Conservation (phyloP, 2,329 filamentous ascomycete species). For the Talaromyces amestolkiae region DNA sequence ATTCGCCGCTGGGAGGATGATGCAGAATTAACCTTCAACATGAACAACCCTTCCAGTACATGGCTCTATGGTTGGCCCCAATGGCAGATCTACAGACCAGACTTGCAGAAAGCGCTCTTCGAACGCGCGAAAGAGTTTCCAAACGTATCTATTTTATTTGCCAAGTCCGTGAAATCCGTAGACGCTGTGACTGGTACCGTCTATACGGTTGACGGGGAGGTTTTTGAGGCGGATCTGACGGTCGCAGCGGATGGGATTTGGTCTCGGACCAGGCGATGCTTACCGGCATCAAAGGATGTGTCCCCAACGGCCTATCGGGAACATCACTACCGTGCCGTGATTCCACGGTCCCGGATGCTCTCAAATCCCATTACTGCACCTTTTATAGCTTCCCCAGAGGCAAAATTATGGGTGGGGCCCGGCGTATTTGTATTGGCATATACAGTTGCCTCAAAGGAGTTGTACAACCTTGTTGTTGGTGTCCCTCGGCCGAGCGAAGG, state of each 20-base stretch:
- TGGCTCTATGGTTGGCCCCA: conserved; percentile 9
- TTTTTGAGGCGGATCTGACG: neutral
- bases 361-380: conserved; percentile 6
- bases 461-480: conserved; percentile 3
- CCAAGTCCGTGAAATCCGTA: neutral
- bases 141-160: conserved; percentile 1
- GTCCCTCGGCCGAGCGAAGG: conserved; percentile 3
- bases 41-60: conserved; percentile 3
- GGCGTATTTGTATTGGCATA: neutral
- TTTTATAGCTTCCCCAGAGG: conserved; percentile 1
- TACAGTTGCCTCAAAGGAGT: conserved; percentile 4
- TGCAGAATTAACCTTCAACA: conserved; percentile 3
- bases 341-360: conserved; percentile 2
- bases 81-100: conserved; percentile 5
- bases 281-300: neutral
- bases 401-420: conserved; percentile 4
- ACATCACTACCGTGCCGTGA: conserved; percentile 2
- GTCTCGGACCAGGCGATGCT: neutral
- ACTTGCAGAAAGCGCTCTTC: conserved; percentile 4
- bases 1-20: conserved; percentile 21
- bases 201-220: neutral
- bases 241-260: conserved; percentile 3
- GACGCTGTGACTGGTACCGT: neutral
- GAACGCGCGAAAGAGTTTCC: conserved; percentile 3
- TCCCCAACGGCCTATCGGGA: neutral